Evolutionary conservation across 129 eudicot genomes (phyloP).

Genomic region (Dittrichia graveolens): DNA sequence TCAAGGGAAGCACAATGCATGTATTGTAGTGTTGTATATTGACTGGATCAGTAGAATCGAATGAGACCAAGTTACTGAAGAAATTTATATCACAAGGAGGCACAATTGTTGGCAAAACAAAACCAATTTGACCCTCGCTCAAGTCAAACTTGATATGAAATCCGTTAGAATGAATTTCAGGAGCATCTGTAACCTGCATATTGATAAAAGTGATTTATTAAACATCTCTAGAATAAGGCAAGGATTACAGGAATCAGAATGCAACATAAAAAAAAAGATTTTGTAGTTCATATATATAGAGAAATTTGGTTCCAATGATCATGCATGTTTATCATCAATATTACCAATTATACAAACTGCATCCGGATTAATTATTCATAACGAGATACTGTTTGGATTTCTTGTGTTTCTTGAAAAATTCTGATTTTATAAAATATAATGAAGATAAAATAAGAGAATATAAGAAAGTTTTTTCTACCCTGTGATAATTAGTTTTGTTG

Average conservation of each 20-base stretch:
- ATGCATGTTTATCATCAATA: background rate
- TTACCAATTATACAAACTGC: background rate
- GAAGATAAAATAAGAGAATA: too few species aligned
- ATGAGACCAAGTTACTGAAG: slow-evolving; percentile 44
- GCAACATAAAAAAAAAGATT: background rate
- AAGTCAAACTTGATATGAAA: slow-evolving; percentile 94
- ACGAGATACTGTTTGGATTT: background rate
- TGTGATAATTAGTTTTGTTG: too few species aligned
- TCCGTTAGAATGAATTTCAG: slow-evolving; percentile 96
- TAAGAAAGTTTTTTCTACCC: too few species aligned
- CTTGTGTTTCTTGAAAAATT: too few species aligned
- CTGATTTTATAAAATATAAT: too few species aligned
- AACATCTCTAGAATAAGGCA: background rate
- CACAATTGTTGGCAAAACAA: slow-evolving; percentile 79
- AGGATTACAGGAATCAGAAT: background rate
- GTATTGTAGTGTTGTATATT: slow-evolving; percentile 62
- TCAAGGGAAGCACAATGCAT: slow-evolving; percentile 88
- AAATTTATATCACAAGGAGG: slow-evolving; percentile 74
- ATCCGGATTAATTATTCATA: background rate
- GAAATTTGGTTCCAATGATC: background rate
- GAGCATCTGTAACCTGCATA: slow-evolving; percentile 92
- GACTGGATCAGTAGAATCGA: slow-evolving; percentile 35
- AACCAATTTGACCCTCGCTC: slow-evolving; percentile 84
- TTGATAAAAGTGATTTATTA: slow-evolving; percentile 13
- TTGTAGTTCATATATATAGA: background rate